Conservation (phyloP, 2,329 filamentous ascomycete genomes). For the Colletotrichum lini region DNA sequence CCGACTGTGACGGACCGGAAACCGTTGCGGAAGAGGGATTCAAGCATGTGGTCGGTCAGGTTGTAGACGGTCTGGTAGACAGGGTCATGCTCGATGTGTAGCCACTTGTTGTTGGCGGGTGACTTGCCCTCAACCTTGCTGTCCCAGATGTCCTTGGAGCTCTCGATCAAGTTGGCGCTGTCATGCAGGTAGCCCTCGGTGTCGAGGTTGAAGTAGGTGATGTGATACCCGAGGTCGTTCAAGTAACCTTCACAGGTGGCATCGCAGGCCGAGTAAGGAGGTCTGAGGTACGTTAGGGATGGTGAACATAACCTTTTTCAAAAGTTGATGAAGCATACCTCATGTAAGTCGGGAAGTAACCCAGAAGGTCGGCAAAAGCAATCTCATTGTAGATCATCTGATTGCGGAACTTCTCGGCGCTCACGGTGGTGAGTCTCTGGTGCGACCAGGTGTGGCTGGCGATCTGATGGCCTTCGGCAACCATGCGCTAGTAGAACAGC, state of each 20-base stretch:
- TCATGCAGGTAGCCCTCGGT: constrained; percentile 54
- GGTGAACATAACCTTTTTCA: background rate
- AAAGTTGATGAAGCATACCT: constrained; percentile 33
- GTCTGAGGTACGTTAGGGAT: constrained; percentile 43
- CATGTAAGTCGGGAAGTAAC: constrained; percentile 69
- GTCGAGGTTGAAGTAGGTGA: constrained; percentile 55
- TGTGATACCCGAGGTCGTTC: constrained; percentile 53
- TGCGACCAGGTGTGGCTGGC: constrained; percentile 72
- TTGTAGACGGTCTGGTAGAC: constrained; percentile 57
- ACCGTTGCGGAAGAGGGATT: constrained; percentile 56
- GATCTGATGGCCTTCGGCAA: constrained; percentile 70
- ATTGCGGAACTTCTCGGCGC: constrained; percentile 52
- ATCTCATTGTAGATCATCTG: constrained; percentile 69
- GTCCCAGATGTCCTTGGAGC: constrained; percentile 55
- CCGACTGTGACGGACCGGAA: constrained; percentile 62
- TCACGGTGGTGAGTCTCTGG: constrained; percentile 41
- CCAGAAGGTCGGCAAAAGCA: constrained; percentile 69
- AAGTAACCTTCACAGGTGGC: constrained; percentile 37
- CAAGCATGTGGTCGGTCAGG: constrained; percentile 55
- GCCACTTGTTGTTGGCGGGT: constrained; percentile 46
- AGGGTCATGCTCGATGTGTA: constrained; percentile 57
- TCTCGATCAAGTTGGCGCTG: constrained; percentile 50
- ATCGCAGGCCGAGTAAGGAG: constrained; percentile 62
- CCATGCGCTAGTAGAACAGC: constrained; percentile 56
- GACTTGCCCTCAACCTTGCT: constrained; percentile 49